Percentiles rank a stretch among this genome's conserved stretches.
phyloP scores from a whole-genome alignment of 495 filamentous ascomycete species.

The Penicillium cinerascens region DNA sequence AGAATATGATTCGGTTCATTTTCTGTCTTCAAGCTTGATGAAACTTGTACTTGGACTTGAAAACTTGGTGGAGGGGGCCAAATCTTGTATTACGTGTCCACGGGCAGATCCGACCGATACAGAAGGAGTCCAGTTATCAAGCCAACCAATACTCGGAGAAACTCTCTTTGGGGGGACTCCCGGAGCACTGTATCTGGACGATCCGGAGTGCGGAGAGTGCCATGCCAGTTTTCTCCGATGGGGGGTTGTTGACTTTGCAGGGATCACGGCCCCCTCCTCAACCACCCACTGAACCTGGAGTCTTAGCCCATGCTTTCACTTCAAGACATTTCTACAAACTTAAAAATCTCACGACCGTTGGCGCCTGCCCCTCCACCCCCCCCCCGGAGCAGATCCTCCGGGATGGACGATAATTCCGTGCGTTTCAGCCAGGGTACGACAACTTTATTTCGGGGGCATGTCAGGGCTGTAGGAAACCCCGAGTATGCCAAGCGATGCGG shows the following conservation, averaged over 20 bases:
- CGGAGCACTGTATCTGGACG: background rate
- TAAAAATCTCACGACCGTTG: constrained; percentile 17
- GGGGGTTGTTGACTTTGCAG: background rate
- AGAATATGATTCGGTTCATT: background rate
- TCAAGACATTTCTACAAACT: background rate
- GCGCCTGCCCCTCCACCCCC: background rate
- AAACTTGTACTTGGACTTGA: background rate
- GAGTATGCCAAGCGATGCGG: background rate
- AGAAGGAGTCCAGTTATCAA: background rate
- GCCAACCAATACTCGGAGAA: background rate
- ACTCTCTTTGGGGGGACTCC: constrained; percentile 1
- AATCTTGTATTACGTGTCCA: constrained; percentile 2
- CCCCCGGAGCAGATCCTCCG: constrained; percentile 22
- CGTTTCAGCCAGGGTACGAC: constrained; percentile 19
- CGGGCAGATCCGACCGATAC: constrained; percentile 7
- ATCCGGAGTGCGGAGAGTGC: constrained; percentile 16
- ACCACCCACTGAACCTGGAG: background rate
- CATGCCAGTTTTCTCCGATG: background rate
- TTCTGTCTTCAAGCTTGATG: background rate
- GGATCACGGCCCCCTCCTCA: background rate
- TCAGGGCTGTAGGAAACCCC: background rate
- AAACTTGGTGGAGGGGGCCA: background rate
- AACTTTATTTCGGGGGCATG: constrained; percentile 24
- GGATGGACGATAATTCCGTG: constrained; percentile 16
- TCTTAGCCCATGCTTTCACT: background rate